Percentiles rank a stretch among this genome's conserved stretches.
Conservation (phyloP, 805 yeast species). For the Barnettozyma sp. region DNA sequence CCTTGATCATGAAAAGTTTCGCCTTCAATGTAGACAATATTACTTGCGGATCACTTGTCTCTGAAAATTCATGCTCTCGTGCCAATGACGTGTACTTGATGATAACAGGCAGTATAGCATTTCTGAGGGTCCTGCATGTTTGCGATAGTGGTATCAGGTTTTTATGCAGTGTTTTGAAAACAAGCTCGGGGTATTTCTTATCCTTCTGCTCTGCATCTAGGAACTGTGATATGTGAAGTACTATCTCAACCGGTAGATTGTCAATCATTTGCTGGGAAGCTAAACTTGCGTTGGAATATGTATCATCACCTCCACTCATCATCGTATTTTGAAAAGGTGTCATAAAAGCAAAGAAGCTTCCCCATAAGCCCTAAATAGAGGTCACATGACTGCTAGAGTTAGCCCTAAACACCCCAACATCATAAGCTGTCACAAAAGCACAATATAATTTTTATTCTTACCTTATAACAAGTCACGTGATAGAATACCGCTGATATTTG, state of each 20-base stretch:
- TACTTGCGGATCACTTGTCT: background rate
- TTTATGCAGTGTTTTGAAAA: constrained; percentile 9
- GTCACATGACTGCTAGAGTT: too few species aligned
- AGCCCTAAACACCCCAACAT: background rate
- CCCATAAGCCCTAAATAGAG: background rate
- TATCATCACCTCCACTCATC: too few species aligned
- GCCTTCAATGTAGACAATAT: background rate
- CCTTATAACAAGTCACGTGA: constrained; percentile 4
- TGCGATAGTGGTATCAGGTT: constrained; percentile 7
- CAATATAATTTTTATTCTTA: too few species aligned
- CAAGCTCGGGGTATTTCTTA: constrained; percentile 10
- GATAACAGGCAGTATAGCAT: constrained; percentile 6
- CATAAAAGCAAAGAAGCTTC: background rate
- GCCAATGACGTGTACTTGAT: constrained; percentile 11
- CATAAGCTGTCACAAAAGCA: background rate
- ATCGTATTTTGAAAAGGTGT: background rate
- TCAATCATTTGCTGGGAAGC: constrained; percentile 6
- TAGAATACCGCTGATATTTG: background rate
- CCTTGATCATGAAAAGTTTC: background rate
- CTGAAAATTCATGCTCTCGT: constrained; percentile 11
- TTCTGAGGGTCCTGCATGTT: constrained; percentile 12
- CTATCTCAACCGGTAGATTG: constrained; percentile 12
- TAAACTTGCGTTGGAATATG: too few species aligned
- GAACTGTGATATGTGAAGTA: constrained; percentile 1
- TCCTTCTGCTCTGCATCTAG: constrained; percentile 3